Evolutionary conservation across 495 filamentous ascomycete genomes (phyloP), one percentile per base, ranked within the genome.

Genomic region (Astrothelium subdiscretum): DNA sequence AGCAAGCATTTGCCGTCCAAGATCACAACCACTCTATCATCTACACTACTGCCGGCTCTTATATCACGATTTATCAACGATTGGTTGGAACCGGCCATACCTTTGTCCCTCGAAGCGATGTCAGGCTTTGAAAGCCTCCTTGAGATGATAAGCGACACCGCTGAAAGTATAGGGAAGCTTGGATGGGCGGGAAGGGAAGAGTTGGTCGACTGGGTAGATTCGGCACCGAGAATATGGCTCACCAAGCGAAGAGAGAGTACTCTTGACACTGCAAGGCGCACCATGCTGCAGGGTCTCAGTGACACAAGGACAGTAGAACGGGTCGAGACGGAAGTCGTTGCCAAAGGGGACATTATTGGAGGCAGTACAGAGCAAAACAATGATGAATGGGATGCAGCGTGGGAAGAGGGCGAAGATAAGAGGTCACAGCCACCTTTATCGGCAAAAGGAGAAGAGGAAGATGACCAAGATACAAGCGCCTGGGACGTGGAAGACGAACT

Each of bases 171-270:
- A 13, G 81, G 85, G 51, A 72, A 74, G 0, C 75, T 87, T 13
- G 78, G 81, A 0, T 91, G 89, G 83, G 79, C 80, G 29, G 88
- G 88, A 22, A 80, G 87, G 26, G 80, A 83, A 62, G 81, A 85
- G 22, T 72, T 97, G 60, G 77, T 83, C 11, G 85, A 89, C 43
- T 98, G 94, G 94, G 83, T 87, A 0, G 83, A 87, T 32, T 83
- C 84, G 57, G 87, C 87, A 6, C 87, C 92, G 4, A 81, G 82
- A 26, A 80, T 91, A 13, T 98, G 94, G 94, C 78, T 97, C 24
- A 81, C 84, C n/a, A 91, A 88, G 70, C 85, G 89, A 62, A 85
- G 85, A 62, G 90, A 94, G 65, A 80, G 80, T 43, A 85, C 87
- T 2, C 76, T 99, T 32, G 85, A 90, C 65, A 78, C 79, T 24